Evolutionary conservation across 495 filamentous ascomycete species (phyloP), one percentile per base, ranked within the genome.

Genomic region (Evansstolkia leycettana): DNA sequence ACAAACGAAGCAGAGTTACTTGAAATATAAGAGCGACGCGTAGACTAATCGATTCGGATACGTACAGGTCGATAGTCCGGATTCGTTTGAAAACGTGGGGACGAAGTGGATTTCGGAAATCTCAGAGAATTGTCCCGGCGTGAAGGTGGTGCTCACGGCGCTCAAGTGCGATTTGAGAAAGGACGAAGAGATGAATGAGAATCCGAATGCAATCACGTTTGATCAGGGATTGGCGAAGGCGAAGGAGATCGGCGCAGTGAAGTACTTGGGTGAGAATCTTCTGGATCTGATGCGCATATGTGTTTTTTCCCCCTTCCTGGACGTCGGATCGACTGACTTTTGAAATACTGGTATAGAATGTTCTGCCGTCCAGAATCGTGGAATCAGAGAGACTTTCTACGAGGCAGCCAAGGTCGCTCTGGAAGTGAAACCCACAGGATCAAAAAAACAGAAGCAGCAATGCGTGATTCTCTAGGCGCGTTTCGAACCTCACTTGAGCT

Each of bases 101-200:
- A 86, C 83, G 37, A 98, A 96, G 62, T 98, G 90, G 90, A 84
- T 95, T 12, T 78, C 83, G 33, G 90, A 98, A 57, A 98, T 98
- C 40, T 84, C 85, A 25, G 92, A 96, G 58, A 94, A 98, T 55
- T 96, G 90, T 58, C 84, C 84, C 11, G 84, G 81, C 17, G 90
- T 95, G 33, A 89, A 87, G 51, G 69, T 98, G 19, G 92, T 96
- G 18, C 66, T 98, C n/a, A 89, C 94, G 3, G 90, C 90, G 19
- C 68, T 98, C 33, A 98, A 98, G 62, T 98, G 90, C 59, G 90
- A 98, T 64, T 62, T 98, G 55, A 73, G 90, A 31, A 87, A 94
- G 57, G 58, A 69, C 12, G 62, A 68, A 4, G 66, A 63, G n/a
- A 61, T 68, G 26, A 75, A 76, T 26, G 69, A 75, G 17, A 76